Percentiles rank a stretch among this genome's conserved stretches.
Evolutionary conservation across 2,329 filamentous ascomycete species (phyloP).

Genomic region (Clarireedia sp.): DNA sequence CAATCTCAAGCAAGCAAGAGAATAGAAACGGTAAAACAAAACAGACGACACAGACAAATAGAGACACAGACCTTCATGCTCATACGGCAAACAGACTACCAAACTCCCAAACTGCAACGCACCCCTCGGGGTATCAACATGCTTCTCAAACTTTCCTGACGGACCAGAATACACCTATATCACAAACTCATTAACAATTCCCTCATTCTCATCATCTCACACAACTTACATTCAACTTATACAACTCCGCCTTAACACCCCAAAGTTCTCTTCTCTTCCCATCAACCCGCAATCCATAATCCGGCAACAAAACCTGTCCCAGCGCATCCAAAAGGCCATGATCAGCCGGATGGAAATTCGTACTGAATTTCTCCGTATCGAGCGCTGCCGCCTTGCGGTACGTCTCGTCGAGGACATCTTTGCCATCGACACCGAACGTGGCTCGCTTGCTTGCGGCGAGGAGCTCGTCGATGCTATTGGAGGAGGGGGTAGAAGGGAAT

Average conservation of each 20-base stretch:
- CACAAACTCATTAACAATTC: too few relatives aligned
- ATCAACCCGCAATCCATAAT: neutral
- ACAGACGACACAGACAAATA: neutral
- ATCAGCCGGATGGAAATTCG: conserved; percentile 44
- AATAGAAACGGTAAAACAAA: neutral
- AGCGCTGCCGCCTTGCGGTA: conserved; percentile 49
- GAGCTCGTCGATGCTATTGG: conserved; percentile 19
- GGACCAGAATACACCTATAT: conserved; percentile 43
- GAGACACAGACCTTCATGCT: conserved; percentile 17
- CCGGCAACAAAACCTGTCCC: conserved; percentile 34
- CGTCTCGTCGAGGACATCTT: conserved; percentile 42
- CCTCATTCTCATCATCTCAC: neutral
- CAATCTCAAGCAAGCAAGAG: too few relatives aligned
- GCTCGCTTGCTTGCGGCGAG: conserved; percentile 35
- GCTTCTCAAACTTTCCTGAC: conserved; percentile 41
- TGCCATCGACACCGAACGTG: conserved; percentile 38
- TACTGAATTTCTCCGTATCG: conserved; percentile 38
- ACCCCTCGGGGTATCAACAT: conserved; percentile 46
- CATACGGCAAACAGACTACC: conserved; percentile 39
- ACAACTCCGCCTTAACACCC: conserved; percentile 44
- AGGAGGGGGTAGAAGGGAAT: conserved; percentile 8
- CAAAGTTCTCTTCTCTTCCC: conserved; percentile 22
- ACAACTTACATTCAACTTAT: conserved; percentile 44
- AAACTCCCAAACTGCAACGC: conserved; percentile 43
- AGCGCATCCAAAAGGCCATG: conserved; percentile 40